Conservation (phyloP, 1,284 basidiomycete genomes). For the Puccinia sorghi region DNA sequence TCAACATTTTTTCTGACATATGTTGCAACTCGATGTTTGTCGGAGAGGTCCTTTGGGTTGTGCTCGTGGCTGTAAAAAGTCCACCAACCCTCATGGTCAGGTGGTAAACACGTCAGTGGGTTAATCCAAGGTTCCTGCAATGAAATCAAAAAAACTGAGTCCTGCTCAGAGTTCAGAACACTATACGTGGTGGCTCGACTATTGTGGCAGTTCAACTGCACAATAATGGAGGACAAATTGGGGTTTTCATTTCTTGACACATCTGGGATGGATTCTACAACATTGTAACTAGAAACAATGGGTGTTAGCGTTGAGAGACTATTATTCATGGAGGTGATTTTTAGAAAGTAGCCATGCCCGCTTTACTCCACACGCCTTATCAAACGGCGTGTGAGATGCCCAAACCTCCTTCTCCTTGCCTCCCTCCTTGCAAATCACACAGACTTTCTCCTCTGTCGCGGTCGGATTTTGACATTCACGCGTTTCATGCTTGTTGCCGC, state of each 20-base stretch:
- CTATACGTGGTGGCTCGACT: neutral
- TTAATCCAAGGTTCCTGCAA: slow-evolving; percentile 5
- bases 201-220: slow-evolving; percentile 9
- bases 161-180: neutral
- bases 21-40: neutral
- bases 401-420: neutral
- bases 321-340: neutral
- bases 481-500: slow-evolving; percentile 1
- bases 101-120: neutral
- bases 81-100: neutral
- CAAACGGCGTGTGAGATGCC: neutral
- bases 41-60: neutral
- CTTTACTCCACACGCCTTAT: neutral
- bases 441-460: neutral
- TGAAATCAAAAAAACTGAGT: neutral
- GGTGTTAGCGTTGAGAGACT: neutral
- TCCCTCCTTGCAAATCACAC: neutral
- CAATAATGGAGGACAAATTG: neutral
- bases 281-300: neutral
- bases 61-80: neutral
- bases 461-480: neutral
- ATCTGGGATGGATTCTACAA: neutral
- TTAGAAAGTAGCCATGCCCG: neutral
- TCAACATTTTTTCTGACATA: neutral
- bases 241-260: neutral